Base-by-base conservation (phyloP, 768 basidiomycete species). In the Leccinellum albellum region DNA sequence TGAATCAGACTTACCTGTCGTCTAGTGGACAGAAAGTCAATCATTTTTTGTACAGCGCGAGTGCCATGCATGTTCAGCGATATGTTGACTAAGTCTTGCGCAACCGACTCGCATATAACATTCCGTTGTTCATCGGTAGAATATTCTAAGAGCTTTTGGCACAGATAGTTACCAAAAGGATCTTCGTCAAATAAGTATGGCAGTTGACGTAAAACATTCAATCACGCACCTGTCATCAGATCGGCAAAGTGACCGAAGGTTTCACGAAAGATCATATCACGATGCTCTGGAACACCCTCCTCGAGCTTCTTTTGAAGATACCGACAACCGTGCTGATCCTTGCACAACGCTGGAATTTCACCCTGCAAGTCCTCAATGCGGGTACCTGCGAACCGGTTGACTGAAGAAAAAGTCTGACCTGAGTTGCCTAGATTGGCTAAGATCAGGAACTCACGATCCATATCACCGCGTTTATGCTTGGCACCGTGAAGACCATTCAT, bases 41-140 rank as follows among this genome's bases (percentile, higher is more conserved):
- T 97, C 96, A 98, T 98, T 79, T 98, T 98, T 78, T 99, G 97
- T 57, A 98, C 97, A 26, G 97, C 97, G 59, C 97, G 87, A 31
- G 97, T 99, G 31, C 97, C 97, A 74, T 99, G 97, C 97, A 99
- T 99, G 76, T 99, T 99, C 61, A 99, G 80, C 32, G 94, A 97
- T 68, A 99, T 98, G 70, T 89, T 94, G 66, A 99, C 97, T 50
- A 99, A 82, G 65, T 99, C 97, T 68, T 94, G 91, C 32, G 95
- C 93, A 50, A 99, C 96, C 24, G 93, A 94, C 71, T 98, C 96
- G 76, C 97, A 97, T 56, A 98, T 96, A 32, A 93, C 80, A 68
- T 93, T 95, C 56, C 96, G 86, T 67, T 99, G 97, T 65, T 99
- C 97, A 64, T 99, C 97, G 14, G 94, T 96, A 14, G 94, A 94